Conservation (phyloP, 495 filamentous ascomycete species). For the Xylaria bambusicola region DNA sequence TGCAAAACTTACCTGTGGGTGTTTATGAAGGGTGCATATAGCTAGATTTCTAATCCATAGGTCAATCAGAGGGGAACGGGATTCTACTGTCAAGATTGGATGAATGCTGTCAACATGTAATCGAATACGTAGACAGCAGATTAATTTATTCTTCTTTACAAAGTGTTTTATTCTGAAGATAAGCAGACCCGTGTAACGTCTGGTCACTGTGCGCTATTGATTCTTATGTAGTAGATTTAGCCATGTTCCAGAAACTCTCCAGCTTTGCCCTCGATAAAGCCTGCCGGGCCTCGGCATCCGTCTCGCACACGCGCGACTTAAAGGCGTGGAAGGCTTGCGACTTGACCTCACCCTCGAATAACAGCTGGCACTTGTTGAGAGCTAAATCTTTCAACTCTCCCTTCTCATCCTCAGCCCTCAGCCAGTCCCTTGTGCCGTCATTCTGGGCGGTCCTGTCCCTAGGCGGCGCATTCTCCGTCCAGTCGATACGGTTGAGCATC, state of each 20-base stretch:
- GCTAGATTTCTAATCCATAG: slow-evolving; percentile 5
- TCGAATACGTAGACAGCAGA: no score
- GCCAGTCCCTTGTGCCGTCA: slow-evolving; percentile 68
- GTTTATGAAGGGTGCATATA: no score
- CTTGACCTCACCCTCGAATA: slow-evolving; percentile 88
- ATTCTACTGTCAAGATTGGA: no score
- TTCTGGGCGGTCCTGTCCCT: slow-evolving; percentile 58
- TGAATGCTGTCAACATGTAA: no score
- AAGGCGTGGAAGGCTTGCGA: slow-evolving; percentile 79
- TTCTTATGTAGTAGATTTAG: slow-evolving; percentile 56
- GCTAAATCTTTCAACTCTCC: slow-evolving; percentile 78
- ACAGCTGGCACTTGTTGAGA: slow-evolving; percentile 72
- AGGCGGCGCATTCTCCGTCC: slow-evolving; percentile 84
- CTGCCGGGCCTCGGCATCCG: slow-evolving; percentile 83
- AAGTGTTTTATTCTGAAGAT: no score
- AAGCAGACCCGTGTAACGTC: no score
- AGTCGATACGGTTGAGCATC: slow-evolving; percentile 90
- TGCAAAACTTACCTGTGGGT: slow-evolving; percentile 1
- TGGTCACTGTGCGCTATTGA: neutral
- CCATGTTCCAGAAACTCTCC: slow-evolving; percentile 95
- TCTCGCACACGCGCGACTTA: slow-evolving; percentile 83
- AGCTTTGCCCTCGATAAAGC: slow-evolving; percentile 77
- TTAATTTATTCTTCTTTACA: no score
- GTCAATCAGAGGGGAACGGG: no score
- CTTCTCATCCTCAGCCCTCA: slow-evolving; percentile 75